Conservation (phyloP, 805 yeast genomes). For the Saccharomycopsis fodiens region DNA sequence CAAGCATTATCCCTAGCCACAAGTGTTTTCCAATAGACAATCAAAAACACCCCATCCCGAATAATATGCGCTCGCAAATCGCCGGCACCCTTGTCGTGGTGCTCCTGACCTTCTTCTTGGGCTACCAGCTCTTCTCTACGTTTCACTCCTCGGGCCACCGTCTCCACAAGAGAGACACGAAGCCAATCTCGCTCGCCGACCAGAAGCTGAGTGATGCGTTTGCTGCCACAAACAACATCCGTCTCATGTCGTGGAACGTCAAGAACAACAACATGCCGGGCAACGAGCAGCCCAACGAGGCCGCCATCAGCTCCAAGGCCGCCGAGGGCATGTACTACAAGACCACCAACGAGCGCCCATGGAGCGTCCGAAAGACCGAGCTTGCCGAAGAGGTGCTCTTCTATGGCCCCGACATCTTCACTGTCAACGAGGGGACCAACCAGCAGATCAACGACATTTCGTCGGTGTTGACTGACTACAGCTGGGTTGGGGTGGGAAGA, state of each 20-base stretch:
- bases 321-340: not conserved
- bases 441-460: constrained; percentile 33
- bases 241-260: constrained; percentile 4
- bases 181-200: not conserved
- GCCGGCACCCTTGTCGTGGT: not conserved
- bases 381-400: constrained; percentile 31
- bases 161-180: not conserved
- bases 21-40: too few species aligned
- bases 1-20: too few species aligned
- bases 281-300: not conserved
- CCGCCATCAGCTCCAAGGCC: not conserved
- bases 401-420: constrained; percentile 29
- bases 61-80: not conserved
- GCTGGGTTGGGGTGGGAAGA: constrained; percentile 39
- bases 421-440: constrained; percentile 34
- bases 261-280: not conserved
- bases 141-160: not conserved
- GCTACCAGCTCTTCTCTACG: not conserved
- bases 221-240: not conserved
- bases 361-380: constrained; percentile 31
- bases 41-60: not conserved
- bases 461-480: constrained; percentile 23
- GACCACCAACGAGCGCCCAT: constrained; percentile 25
- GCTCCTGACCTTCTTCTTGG: not conserved
- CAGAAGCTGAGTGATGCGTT: not conserved